Conservation (phyloP, 345 rosid species). For the Populus pruinosa region DNA sequence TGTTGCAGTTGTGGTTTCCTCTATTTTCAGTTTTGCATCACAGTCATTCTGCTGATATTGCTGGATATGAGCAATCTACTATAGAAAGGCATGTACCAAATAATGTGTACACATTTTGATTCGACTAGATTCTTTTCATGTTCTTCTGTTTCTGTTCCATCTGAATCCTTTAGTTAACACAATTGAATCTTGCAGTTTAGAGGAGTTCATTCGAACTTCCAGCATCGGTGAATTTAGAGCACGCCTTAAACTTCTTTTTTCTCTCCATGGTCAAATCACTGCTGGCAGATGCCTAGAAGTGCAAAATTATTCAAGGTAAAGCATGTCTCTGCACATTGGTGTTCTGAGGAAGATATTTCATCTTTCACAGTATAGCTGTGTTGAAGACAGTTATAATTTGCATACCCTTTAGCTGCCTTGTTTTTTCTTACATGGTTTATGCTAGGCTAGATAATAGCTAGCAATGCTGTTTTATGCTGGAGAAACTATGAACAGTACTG, state of each 20-base stretch:
- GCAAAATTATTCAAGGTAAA: slow-evolving; percentile 58
- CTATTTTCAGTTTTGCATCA: slow-evolving; percentile 66
- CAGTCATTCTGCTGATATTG: slow-evolving; percentile 38
- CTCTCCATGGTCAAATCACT: slow-evolving; percentile 73
- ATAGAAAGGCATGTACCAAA: slow-evolving; percentile 52
- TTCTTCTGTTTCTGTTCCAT: neutral
- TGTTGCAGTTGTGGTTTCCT: slow-evolving; percentile 95
- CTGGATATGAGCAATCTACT: slow-evolving; percentile 45
- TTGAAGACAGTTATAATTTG: too few relatives aligned
- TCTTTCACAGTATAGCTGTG: too few relatives aligned
- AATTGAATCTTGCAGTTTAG: slow-evolving; percentile 56
- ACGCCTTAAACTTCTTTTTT: slow-evolving; percentile 81
- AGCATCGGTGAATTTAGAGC: slow-evolving; percentile 82
- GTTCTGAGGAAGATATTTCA: too few relatives aligned
- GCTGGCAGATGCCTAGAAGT: slow-evolving; percentile 45
- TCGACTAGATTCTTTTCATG: neutral
- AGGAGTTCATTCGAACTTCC: slow-evolving; percentile 77
- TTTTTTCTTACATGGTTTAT: too few relatives aligned
- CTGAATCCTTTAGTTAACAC: slow-evolving; percentile 16
- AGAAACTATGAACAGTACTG: slow-evolving; percentile 6
- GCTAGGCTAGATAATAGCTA: too few relatives aligned
- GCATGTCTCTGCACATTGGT: too few relatives aligned
- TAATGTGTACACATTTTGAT: neutral
- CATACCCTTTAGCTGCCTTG: too few relatives aligned
- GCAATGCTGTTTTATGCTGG: too few relatives aligned